A percentile compares a stretch with the other conserved stretches of the same genome.
Evolutionary conservation across 2,329 filamentous ascomycete species (phyloP).

Genomic region (Fusarium ramigenum): DNA sequence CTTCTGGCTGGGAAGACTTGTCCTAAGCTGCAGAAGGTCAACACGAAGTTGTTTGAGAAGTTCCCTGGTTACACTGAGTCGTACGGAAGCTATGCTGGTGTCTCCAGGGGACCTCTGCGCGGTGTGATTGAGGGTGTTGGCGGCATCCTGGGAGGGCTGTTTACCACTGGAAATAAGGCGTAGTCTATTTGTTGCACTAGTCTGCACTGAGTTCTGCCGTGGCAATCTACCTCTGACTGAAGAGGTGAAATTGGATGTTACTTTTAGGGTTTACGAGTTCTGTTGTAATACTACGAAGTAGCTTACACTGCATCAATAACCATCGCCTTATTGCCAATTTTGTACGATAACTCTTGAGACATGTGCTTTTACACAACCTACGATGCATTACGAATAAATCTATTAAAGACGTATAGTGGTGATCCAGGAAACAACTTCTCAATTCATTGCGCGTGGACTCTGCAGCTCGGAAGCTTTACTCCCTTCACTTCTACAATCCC

Average conservation of each 20-base stretch:
- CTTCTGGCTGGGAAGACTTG: too few species aligned
- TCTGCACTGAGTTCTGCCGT: rapidly evolving
- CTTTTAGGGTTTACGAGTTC: neutral
- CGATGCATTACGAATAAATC: neutral
- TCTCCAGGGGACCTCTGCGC: neutral
- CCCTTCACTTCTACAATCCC: neutral
- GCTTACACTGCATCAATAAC: neutral
- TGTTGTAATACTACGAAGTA: too few species aligned
- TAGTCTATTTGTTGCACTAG: rapidly evolving
- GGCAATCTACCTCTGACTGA: rapidly evolving
- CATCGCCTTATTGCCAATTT: neutral
- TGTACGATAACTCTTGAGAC: neutral
- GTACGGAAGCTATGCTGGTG: conserved; percentile 21
- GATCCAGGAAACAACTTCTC: neutral
- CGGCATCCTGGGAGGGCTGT: conserved; percentile 1
- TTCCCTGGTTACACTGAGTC: conserved; percentile 5
- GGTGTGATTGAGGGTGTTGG: neutral
- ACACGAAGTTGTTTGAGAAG: conserved; percentile 7
- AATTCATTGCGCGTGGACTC: neutral
- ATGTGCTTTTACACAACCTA: neutral
- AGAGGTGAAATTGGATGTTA: neutral
- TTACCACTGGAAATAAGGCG: neutral
- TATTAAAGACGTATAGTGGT: neutral
- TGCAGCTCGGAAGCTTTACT: neutral
- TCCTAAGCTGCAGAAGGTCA: neutral